Evolutionary conservation across 2,329 filamentous ascomycete genomes (phyloP).

Genomic region (Colletotrichum karsti): DNA sequence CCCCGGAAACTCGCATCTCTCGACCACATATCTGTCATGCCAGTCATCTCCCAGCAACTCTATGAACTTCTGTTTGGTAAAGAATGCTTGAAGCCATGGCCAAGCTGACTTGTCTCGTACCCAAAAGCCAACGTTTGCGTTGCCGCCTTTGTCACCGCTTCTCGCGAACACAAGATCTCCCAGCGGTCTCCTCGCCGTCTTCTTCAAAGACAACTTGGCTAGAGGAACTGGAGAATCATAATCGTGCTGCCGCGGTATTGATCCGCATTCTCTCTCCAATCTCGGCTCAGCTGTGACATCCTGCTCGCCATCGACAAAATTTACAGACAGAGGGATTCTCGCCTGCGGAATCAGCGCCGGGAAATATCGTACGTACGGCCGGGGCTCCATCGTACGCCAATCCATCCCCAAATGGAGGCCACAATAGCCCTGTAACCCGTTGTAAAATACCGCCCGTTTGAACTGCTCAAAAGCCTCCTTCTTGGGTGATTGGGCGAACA

Average conservation of each 20-base stretch:
- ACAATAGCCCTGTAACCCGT: constrained; percentile 42
- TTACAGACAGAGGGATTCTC: constrained; percentile 28
- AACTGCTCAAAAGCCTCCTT: constrained; percentile 33
- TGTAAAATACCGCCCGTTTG: constrained; percentile 34
- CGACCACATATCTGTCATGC: constrained; percentile 46
- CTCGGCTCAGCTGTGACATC: not conserved
- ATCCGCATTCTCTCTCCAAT: not conserved
- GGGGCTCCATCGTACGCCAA: constrained; percentile 44
- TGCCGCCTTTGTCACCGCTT: constrained; percentile 43
- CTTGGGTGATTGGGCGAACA: constrained; percentile 46
- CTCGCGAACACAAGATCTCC: constrained; percentile 41
- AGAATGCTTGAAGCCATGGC: constrained; percentile 47
- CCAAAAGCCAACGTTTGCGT: constrained; percentile 45
- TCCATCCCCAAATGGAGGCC: constrained; percentile 45
- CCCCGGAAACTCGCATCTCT: constrained; percentile 53
- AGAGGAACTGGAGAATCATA: not conserved
- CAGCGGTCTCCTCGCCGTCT: constrained; percentile 33
- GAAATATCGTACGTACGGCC: constrained; percentile 42
- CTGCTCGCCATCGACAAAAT: constrained; percentile 31
- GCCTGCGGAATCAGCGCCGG: constrained; percentile 33
- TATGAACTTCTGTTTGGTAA: constrained; percentile 45
- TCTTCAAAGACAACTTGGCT: not conserved
- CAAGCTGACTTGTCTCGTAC: constrained; percentile 47
- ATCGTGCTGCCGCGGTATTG: not conserved
- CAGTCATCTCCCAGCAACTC: constrained; percentile 54